Conservation (phyloP, 164 flowering plant species). For the Piper betle region DNA sequence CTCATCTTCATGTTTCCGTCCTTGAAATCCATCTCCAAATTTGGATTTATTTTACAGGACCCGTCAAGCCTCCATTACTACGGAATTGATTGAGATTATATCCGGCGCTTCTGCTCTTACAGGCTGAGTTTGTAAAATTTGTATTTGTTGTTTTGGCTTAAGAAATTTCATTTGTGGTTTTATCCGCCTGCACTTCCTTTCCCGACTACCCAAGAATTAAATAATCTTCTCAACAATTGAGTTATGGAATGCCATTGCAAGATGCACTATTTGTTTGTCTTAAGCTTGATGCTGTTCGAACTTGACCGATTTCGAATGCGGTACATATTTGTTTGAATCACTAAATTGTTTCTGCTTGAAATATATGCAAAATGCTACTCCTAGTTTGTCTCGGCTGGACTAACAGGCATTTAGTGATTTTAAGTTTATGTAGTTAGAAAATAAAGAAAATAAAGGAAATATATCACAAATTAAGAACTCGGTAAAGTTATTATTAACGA, state of each 20-base stretch:
- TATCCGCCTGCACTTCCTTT: background rate
- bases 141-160: background rate
- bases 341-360: too few relatives aligned
- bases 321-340: too few relatives aligned
- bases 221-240: background rate
- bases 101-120: constrained; percentile 91
- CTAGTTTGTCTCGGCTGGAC: too few relatives aligned
- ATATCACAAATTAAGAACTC: too few relatives aligned
- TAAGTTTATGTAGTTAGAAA: too few relatives aligned
- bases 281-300: too few relatives aligned
- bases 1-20: constrained; percentile 3
- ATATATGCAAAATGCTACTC: too few relatives aligned
- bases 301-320: too few relatives aligned
- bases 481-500: too few relatives aligned
- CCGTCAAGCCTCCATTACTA: constrained; percentile 94
- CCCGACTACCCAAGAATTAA: background rate
- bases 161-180: background rate
- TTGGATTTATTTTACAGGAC: constrained; percentile 32
- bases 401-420: too few relatives aligned
- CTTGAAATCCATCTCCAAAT: background rate
- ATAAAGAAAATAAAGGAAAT: too few relatives aligned
- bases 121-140: constrained; percentile 24
- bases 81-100: constrained; percentile 85
- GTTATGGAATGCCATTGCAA: background rate
- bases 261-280: background rate